Evolutionary conservation across 108 stramenopile species (phyloP), one percentile per base, ranked within the genome.

Genomic region (Stephanodiscus triporus): DNA sequence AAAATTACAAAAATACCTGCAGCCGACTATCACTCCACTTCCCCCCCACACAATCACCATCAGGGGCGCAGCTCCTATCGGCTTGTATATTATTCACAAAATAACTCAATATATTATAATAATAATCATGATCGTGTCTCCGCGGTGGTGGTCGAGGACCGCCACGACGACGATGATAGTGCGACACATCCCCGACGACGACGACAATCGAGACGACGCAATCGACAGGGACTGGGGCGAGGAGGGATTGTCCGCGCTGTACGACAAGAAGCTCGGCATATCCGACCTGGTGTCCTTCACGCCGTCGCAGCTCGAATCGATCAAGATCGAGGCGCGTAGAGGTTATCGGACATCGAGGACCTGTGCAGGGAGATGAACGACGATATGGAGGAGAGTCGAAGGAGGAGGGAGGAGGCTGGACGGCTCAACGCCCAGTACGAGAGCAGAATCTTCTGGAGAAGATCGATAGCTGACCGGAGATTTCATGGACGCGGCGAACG

Each of bases 301-400:
- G 1, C 65, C 51, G 0, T 64, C 71, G 50, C 68, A 87, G 69
- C 86, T 89, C 5, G 86, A 72, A 19, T 84, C 88, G 66, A 56
- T 92, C 22, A 76, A 85, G 22, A 51, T 53, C 23, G 79, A 87
- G 36, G 86, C 87, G 1, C 63, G 60, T 27, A 66, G 45, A 75
- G 86, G 11, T 65, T 92, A 4, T 77, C 79, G n/a, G 91, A 92
- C 19, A 90, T 92, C 50, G 83, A 80, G 42, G 36, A 47, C 13
- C 74, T 89, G 6, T 75, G 84, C 14, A 60, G 70, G 38, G 57
- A 84, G 51, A 70, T 88, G 62, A 53, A 82, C 13, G 60, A 76
- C 11, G 85, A 88, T 60, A 22, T 84, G 11, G 74, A 66, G 70
- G 66, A 13, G 60, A 77, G 36, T 79, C 70, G 11, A 72, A 76